phyloP scores from a whole-genome alignment of 345 rosid species.

The Microcos paniculata region DNA sequence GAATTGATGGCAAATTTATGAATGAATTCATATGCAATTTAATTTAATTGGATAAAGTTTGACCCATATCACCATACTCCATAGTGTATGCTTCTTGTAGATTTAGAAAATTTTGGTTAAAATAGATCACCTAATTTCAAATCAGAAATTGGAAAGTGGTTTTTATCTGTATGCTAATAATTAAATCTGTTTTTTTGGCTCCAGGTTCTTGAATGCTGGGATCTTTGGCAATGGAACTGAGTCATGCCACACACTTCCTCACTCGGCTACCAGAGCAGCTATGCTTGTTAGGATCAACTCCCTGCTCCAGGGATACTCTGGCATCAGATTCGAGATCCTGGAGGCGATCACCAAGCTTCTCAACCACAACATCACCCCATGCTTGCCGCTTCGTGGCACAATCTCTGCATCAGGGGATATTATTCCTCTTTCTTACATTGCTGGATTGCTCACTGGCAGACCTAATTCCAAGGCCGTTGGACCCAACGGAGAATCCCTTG shows the following conservation, averaged over 20 bases:
- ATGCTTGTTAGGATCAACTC: conserved; percentile 78
- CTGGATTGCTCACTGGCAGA: conserved; percentile 60
- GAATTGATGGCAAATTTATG: not conserved
- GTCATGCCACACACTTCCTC: conserved; percentile 53
- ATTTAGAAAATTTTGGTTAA: not conserved
- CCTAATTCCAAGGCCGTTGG: conserved; percentile 58
- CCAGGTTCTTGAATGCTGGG: conserved; percentile 75
- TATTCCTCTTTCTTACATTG: conserved; percentile 70
- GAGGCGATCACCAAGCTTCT: conserved; percentile 68
- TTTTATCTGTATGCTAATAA: not conserved
- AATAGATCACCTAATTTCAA: not conserved
- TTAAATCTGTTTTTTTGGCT: not conserved
- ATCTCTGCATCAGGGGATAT: conserved; percentile 74
- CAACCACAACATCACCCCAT: conserved; percentile 63
- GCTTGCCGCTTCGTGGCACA: conserved; percentile 75
- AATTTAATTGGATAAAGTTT: not conserved
- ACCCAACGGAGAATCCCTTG: conserved; percentile 50
- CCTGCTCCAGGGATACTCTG: conserved; percentile 73
- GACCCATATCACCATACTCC: not conserved
- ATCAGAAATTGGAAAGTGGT: not conserved
- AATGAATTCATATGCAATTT: not conserved
- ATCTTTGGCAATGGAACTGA: conserved; percentile 56
- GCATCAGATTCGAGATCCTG: conserved; percentile 66
- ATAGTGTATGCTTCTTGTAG: not conserved
- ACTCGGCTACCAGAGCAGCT: conserved; percentile 60